A percentile compares a stretch with the other conserved stretches of the same genome.
These are phyloP conservation scores for Hypoxylon sp. DNA, from an alignment of 2,329 filamentous ascomycete species.

Conservation along the genomic window DNA sequence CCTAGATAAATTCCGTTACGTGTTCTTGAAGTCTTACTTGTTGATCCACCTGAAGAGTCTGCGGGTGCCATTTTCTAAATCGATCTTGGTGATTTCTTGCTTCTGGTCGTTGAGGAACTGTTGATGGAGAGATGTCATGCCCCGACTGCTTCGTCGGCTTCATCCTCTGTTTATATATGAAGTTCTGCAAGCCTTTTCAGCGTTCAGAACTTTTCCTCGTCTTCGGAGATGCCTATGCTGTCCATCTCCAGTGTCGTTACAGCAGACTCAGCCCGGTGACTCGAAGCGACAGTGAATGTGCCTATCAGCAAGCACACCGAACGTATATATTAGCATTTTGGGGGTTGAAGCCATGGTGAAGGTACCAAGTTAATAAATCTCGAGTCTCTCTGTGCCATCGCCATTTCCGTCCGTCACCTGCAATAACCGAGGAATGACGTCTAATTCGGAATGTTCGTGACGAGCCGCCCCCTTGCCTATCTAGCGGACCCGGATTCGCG, in stretches of 20 bases:
- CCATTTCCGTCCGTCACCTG: constrained; percentile 23
- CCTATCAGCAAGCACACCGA: constrained; percentile 20
- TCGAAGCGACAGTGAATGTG: constrained; percentile 11
- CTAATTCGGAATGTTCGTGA: constrained; percentile 27
- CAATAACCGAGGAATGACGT: constrained; percentile 21
- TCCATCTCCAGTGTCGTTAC: constrained; percentile 20
- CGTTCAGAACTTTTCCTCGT: constrained; percentile 9
- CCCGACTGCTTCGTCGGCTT: not conserved
- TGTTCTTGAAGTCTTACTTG: constrained; percentile 23
- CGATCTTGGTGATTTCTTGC: not conserved
- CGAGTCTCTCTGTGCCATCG: constrained; percentile 30
- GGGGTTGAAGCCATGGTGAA: constrained; percentile 25
- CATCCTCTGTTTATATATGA: constrained; percentile 24
- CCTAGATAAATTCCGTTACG: not conserved
- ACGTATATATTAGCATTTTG: constrained; percentile 5
- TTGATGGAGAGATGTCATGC: constrained; percentile 10
- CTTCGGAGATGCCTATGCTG: constrained; percentile 19
- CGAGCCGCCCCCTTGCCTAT: constrained; percentile 19
- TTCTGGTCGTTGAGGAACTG: constrained; percentile 9
- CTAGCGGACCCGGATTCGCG: constrained; percentile 10
- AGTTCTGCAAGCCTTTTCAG: constrained; percentile 1
- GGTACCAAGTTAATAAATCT: constrained; percentile 28
- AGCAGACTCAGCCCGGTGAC: constrained; percentile 9
- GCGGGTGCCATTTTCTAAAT: constrained; percentile 31
- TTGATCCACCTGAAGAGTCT: constrained; percentile 23